phyloP scores from a whole-genome alignment of 306 rosid species.

The Malus asiatica region DNA sequence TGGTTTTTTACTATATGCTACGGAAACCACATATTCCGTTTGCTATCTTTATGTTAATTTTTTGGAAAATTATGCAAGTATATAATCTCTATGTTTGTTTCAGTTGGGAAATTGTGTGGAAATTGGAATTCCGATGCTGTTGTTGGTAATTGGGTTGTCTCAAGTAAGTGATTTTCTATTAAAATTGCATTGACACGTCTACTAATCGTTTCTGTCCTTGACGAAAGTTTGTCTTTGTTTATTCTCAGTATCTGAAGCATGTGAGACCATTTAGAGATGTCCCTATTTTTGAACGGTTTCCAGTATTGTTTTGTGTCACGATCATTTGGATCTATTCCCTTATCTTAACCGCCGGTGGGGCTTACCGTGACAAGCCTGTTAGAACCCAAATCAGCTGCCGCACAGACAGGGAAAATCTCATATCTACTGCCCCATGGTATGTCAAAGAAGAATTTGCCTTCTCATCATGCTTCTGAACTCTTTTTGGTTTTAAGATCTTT shows the following conservation, averaged over 20 bases:
- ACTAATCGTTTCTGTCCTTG: neutral
- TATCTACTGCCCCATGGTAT: slow-evolving; percentile 90
- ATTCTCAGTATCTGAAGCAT: slow-evolving; percentile 87
- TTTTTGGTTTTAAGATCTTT: slow-evolving; percentile 11
- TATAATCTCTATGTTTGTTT: slow-evolving; percentile 13
- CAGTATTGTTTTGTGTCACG: slow-evolving; percentile 71
- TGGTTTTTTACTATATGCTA: neutral
- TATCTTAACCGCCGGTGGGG: slow-evolving; percentile 88
- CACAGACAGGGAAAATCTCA: slow-evolving; percentile 77
- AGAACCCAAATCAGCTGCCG: slow-evolving; percentile 70
- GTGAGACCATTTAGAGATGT: slow-evolving; percentile 74
- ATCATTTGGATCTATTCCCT: slow-evolving; percentile 86
- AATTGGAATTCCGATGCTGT: slow-evolving; percentile 85
- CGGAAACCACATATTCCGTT: neutral
- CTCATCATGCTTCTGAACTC: neutral
- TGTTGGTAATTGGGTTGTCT: slow-evolving; percentile 75
- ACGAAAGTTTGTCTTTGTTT: slow-evolving; percentile 3
- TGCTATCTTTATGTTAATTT: neutral
- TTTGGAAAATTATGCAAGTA: neutral
- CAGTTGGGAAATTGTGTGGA: slow-evolving; percentile 94
- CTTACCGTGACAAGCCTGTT: slow-evolving; percentile 46
- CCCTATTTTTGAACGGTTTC: slow-evolving; percentile 89
- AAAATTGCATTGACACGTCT: neutral
- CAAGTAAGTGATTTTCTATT: slow-evolving; percentile 54
- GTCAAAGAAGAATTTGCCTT: slow-evolving; percentile 6